phyloP scores from a whole-genome alignment of 345 rosid genomes.

The Gynandropsis gynandra region DNA sequence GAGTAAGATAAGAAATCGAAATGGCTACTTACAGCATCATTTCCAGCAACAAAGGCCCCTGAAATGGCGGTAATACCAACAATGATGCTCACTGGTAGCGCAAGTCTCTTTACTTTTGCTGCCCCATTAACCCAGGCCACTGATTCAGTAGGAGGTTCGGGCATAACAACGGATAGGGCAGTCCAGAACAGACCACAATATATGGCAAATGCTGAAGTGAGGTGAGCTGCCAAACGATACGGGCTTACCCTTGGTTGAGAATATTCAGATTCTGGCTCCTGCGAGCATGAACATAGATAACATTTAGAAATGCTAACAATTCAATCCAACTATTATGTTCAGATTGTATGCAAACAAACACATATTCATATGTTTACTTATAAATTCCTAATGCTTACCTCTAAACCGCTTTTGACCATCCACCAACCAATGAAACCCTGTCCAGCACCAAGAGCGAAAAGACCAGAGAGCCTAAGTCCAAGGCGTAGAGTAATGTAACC shows the following conservation, averaged over 20 bases:
- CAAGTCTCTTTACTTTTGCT: constrained; percentile 74
- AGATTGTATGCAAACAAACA: background rate
- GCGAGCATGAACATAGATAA: constrained; percentile 18
- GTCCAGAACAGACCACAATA: constrained; percentile 94
- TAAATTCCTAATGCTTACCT: constrained; percentile 37
- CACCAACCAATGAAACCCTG: constrained; percentile 99
- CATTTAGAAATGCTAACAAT: background rate
- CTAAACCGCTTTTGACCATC: constrained; percentile 99
- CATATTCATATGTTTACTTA: background rate
- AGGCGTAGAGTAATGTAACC: constrained; percentile 77
- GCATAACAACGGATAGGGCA: constrained; percentile 83
- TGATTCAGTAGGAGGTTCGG: constrained; percentile 92
- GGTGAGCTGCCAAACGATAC: constrained; percentile 87
- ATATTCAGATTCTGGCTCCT: constrained; percentile 91
- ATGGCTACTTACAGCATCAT: constrained; percentile 67
- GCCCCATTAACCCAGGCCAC: constrained; percentile 77
- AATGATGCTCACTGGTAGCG: constrained; percentile 71
- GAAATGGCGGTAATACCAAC: constrained; percentile 83
- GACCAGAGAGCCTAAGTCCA: constrained; percentile 68
- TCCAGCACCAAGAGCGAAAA: constrained; percentile 93
- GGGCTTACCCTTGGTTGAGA: constrained; percentile 92
- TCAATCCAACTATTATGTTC: background rate
- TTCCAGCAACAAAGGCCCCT: constrained; percentile 97
- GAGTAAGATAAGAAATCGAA: background rate
- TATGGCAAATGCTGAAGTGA: constrained; percentile 88